A percentile compares a stretch with the other conserved stretches of the same genome.
Conservation (phyloP, 768 basidiomycete genomes). For the Trametes elegans region DNA sequence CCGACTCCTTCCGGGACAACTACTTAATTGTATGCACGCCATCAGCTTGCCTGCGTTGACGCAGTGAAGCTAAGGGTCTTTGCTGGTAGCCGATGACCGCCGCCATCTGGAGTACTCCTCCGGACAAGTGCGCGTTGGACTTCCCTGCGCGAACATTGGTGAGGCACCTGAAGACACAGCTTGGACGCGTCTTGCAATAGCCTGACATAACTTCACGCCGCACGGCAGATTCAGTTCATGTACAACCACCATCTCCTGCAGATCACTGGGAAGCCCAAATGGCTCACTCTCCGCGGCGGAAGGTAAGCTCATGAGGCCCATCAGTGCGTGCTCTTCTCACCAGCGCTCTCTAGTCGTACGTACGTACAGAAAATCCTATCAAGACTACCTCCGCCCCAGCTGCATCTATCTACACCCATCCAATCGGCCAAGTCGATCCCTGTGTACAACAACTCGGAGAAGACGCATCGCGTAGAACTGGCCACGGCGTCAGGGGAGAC, state of each 20-base stretch:
- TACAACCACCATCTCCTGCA: conserved; percentile 75
- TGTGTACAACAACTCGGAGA: background rate
- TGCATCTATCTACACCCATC: conserved; percentile 63
- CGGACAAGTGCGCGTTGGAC: conserved; percentile 64
- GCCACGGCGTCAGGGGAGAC: conserved; percentile 45
- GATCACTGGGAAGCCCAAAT: conserved; percentile 64
- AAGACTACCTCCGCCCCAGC: conserved; percentile 46
- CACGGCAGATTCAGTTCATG: conserved; percentile 61
- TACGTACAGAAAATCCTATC: conserved; percentile 66
- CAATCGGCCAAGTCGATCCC: conserved; percentile 31
- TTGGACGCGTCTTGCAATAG: background rate
- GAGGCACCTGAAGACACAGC: conserved; percentile 2
- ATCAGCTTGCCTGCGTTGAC: background rate
- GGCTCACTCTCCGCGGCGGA: conserved; percentile 72
- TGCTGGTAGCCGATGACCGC: conserved; percentile 64
- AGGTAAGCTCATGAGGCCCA: conserved; percentile 42
- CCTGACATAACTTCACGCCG: background rate
- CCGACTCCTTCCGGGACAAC: conserved; percentile 65
- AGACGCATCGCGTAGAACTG: conserved; percentile 36
- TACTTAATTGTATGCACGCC: conserved; percentile 63
- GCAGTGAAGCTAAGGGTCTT: no score
- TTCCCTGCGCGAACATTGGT: conserved; percentile 71
- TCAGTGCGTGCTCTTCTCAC: background rate
- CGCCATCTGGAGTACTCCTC: conserved; percentile 77
- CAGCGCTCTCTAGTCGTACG: conserved; percentile 42